Evolutionary conservation across 2,329 filamentous ascomycete species (phyloP), one percentile per base, ranked within the genome.

Genomic region (Monilinia aucupariae): DNA sequence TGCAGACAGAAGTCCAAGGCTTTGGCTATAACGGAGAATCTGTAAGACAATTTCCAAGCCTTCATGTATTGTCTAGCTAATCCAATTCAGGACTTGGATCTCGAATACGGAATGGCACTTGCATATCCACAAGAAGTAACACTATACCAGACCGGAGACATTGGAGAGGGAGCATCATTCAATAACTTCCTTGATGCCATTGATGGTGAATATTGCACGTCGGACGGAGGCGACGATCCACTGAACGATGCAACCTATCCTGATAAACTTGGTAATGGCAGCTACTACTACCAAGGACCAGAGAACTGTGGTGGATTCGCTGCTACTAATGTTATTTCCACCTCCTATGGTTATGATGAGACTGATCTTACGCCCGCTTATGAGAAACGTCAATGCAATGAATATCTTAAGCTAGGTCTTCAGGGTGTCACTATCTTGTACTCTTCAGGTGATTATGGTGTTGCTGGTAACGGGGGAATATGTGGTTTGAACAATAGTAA

Each of bases 381-480:
- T 69, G 77, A 80, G 66, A 67, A 76, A 62, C 76, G 81, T 3
- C 81, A 84, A 71, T 84, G 81, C 68, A 73, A 76, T 65, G 81
- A 83, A 74, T 83, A 80, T 71, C 76, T 82, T 76, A 84, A 84
- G 74, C 77, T 83, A 3, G 81, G 78, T 32, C 75, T 82, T 59
- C 77, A 78, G 68, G 81, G 81, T 34, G 75, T 81, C 15, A 78
- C 78, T 8, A 71, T 84, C 20, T 63, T 83, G 47, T 81, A 78
- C 67, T 79, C 80, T 1, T 78, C 76, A 2, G 80, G 80, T 51
- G 80, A 82, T 69, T 76, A 74, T 53, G 81, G 79, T 64, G 77
- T 80, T 27, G 75, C 75, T 30, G 75, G 76, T 51, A 75, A 76
- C 63, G 67, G 69, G 32, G 68, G 70, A n/a, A 58, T 65, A 37